A percentile compares a stretch with the other conserved stretches of the same genome.
Evolutionary conservation across 208 protist species (phyloP).

Genomic region (Sergeia podlipaevii): DNA sequence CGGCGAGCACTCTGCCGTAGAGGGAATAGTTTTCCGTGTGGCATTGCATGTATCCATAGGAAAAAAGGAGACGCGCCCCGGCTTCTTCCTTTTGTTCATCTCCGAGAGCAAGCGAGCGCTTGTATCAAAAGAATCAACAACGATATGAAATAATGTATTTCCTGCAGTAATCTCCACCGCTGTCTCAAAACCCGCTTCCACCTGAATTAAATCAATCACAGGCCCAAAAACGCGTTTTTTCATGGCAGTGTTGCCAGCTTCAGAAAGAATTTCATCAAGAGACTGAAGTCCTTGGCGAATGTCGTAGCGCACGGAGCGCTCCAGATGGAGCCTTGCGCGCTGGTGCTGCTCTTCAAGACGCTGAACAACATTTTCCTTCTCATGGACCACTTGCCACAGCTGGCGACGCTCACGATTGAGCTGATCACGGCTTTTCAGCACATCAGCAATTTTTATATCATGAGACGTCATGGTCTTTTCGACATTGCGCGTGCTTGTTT

Average conservation of each 20-base stretch:
- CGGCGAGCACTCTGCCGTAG: slow-evolving; percentile 55
- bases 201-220: slow-evolving; percentile 94
- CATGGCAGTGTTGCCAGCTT: slow-evolving; percentile 24
- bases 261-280: slow-evolving; percentile 70
- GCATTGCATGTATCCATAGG: slow-evolving; percentile 93
- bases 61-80: slow-evolving; percentile 96
- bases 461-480: slow-evolving; percentile 42
- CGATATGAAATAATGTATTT: slow-evolving; percentile 96
- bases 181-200: slow-evolving; percentile 81
- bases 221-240: slow-evolving; percentile 89
- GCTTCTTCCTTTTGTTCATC: slow-evolving; percentile 87
- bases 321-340: slow-evolving; percentile 47
- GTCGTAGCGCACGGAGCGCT: slow-evolving; percentile 68
- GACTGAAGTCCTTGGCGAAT: slow-evolving; percentile 84
- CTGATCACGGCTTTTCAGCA: slow-evolving; percentile 40
- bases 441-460: slow-evolving; percentile 30
- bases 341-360: slow-evolving; percentile 41
- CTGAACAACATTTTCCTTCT: slow-evolving; percentile 62
- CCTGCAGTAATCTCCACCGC: slow-evolving; percentile 95
- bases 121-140: slow-evolving; percentile 96
- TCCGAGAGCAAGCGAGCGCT: slow-evolving; percentile 87
- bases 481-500: slow-evolving; percentile 21
- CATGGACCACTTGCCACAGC: slow-evolving; percentile 75
- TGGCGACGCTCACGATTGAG: slow-evolving; percentile 72
- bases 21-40: slow-evolving; percentile 29